Evolutionary conservation across 2,329 filamentous ascomycete species (phyloP).

Genomic region (Orbilia quercus): DNA sequence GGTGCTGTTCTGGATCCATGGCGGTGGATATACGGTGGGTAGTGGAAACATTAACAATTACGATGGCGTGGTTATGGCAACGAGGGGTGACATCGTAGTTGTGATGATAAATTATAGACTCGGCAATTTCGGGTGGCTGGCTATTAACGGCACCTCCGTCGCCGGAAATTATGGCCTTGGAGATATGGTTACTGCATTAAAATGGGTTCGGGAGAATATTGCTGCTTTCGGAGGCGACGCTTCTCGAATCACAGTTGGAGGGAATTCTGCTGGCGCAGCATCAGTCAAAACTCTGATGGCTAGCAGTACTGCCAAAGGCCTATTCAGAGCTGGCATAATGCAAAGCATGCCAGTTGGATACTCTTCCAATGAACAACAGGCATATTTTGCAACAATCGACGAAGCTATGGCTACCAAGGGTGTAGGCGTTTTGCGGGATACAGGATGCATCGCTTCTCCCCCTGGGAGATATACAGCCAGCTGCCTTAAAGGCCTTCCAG

Average conservation of each 20-base stretch:
- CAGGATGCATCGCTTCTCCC: slow-evolving; percentile 14
- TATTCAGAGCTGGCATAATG: slow-evolving; percentile 27
- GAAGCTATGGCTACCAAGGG: slow-evolving; percentile 17
- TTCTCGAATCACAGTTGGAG: slow-evolving; percentile 70
- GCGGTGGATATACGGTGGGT: slow-evolving; percentile 67
- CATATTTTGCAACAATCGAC: slow-evolving; percentile 15
- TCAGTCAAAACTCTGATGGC: slow-evolving; percentile 62
- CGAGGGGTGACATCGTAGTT: slow-evolving; percentile 69
- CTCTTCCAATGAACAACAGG: slow-evolving; percentile 3
- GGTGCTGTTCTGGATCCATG: slow-evolving; percentile 64
- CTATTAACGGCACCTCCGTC: slow-evolving; percentile 63
- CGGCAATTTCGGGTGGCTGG: slow-evolving; percentile 68
- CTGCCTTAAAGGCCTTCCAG: slow-evolving; percentile 17
- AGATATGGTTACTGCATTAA: slow-evolving; percentile 71
- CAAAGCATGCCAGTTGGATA: slow-evolving; percentile 32
- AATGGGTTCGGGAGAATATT: slow-evolving; percentile 73
- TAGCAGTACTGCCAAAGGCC: slow-evolving; percentile 4
- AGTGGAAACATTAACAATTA: slow-evolving; percentile 74
- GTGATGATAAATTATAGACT: slow-evolving; percentile 70
- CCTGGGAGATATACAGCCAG: slow-evolving; percentile 1
- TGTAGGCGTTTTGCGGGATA: slow-evolving; percentile 1
- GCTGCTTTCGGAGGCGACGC: slow-evolving; percentile 71
- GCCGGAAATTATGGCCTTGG: slow-evolving; percentile 69
- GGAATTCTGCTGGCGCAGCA: slow-evolving; percentile 70
- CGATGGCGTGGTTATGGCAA: slow-evolving; percentile 68